Conservation (phyloP, 306 rosid species). For the Castanospermum australe region DNA sequence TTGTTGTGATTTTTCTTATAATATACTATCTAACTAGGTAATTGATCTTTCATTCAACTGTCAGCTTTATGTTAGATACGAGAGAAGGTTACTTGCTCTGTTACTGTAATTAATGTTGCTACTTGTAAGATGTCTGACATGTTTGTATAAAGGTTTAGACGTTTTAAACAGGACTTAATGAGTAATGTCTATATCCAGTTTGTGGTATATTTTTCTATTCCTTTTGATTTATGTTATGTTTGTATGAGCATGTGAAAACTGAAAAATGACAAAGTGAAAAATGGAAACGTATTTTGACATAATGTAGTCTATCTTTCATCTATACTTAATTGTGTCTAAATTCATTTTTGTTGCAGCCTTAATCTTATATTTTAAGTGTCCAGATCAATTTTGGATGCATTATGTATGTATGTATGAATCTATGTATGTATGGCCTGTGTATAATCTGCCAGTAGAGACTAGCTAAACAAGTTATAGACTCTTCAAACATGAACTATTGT, state of each 20-base stretch:
- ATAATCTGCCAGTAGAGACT: background rate
- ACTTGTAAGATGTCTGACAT: constrained; percentile 26
- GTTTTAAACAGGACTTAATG: background rate
- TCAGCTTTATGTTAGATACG: constrained; percentile 20
- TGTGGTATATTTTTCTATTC: background rate
- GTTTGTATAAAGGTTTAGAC: constrained; percentile 3
- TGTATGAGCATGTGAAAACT: too few species aligned
- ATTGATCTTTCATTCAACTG: constrained; percentile 21
- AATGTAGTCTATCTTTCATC: too few species aligned
- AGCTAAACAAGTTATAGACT: background rate
- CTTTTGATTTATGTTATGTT: background rate
- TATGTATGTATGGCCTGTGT: too few species aligned
- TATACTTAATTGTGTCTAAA: background rate
- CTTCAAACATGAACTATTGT: too few species aligned
- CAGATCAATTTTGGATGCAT: background rate
- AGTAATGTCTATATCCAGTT: constrained; percentile 6
- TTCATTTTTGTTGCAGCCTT: too few species aligned
- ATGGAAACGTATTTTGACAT: too few species aligned
- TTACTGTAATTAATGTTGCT: constrained; percentile 39
- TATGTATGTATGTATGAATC: background rate
- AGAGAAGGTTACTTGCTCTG: constrained; percentile 12
- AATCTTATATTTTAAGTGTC: too few species aligned
- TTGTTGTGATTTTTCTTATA: constrained; percentile 78
- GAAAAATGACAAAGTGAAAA: too few species aligned
- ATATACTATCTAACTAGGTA: constrained; percentile 84